phyloP scores from a whole-genome alignment of 495 filamentous ascomycete species.

The Mytilinidion resinicola region DNA sequence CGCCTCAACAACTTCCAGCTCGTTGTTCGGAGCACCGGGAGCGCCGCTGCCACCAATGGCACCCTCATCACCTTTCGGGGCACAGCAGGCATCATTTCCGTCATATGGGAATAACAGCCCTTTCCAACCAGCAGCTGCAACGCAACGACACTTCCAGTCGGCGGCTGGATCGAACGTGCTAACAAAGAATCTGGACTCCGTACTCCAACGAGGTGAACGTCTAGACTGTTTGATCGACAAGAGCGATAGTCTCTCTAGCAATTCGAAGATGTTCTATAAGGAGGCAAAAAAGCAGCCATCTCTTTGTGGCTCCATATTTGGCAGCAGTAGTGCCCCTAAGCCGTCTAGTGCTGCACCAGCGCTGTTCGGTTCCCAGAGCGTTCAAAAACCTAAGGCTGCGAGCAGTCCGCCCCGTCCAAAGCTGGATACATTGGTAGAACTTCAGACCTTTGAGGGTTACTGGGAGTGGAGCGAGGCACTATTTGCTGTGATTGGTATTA shows the following conservation, averaged over 20 bases:
- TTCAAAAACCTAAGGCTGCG: too few relatives aligned
- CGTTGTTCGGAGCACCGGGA: too few relatives aligned
- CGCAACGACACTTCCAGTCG: too few relatives aligned
- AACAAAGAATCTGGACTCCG: not conserved
- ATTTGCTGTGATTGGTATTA: conserved; percentile 24
- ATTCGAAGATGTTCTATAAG: not conserved
- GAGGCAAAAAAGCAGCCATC: not conserved
- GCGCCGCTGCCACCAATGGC: too few relatives aligned
- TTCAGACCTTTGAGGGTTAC: conserved; percentile 48
- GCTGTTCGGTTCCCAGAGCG: too few relatives aligned
- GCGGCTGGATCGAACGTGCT: too few relatives aligned
- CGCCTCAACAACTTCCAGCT: too few relatives aligned
- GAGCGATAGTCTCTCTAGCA: not conserved
- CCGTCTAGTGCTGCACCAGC: too few relatives aligned
- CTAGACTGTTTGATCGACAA: not conserved
- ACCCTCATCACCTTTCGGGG: too few relatives aligned
- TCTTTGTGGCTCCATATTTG: not conserved
- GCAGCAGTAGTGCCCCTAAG: not conserved
- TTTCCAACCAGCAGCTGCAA: too few relatives aligned
- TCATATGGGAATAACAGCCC: too few relatives aligned
- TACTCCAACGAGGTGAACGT: not conserved
- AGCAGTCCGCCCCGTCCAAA: not conserved
- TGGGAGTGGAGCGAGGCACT: conserved; percentile 36
- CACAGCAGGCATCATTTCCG: too few relatives aligned
- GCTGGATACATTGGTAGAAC: conserved; percentile 32